phyloP scores from a whole-genome alignment of 805 yeast species.

The Grigorovia transvaalensis region DNA sequence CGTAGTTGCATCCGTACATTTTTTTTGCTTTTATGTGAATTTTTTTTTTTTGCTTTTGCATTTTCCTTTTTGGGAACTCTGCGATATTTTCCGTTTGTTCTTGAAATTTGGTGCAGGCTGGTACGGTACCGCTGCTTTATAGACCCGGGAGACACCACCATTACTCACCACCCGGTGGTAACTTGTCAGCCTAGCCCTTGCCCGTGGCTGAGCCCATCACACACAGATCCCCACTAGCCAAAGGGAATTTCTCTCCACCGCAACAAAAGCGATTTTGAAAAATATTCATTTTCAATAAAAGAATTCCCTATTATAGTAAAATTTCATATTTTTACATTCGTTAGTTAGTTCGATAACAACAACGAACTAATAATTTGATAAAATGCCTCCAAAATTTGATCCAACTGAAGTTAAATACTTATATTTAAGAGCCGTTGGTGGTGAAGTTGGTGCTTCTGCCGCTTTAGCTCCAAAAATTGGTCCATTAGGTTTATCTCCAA shows the following conservation, averaged over 20 bases:
- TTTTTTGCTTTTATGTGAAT: neutral
- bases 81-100: neutral
- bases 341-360: neutral
- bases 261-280: neutral
- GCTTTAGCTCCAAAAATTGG: slow-evolving; percentile 99
- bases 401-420: slow-evolving; percentile 97
- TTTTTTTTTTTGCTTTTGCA: neutral
- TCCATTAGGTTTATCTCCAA: slow-evolving; percentile 99
- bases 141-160: no score
- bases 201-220: neutral
- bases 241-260: neutral
- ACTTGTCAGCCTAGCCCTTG: no score
- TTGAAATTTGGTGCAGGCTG: no score
- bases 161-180: no score
- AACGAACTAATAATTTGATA: slow-evolving; percentile 14
- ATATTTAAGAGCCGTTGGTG: slow-evolving; percentile 99
- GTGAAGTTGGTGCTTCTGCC: slow-evolving; percentile 99
- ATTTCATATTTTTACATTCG: neutral
- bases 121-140: no score
- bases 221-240: neutral
- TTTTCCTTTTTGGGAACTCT: neutral
- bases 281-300: neutral
- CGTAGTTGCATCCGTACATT: slow-evolving; percentile 1
- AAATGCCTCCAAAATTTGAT: slow-evolving; percentile 97
- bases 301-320: neutral